Evolutionary conservation across 2,329 filamentous ascomycete species (phyloP).

Genomic region (Venturia pyrina): DNA sequence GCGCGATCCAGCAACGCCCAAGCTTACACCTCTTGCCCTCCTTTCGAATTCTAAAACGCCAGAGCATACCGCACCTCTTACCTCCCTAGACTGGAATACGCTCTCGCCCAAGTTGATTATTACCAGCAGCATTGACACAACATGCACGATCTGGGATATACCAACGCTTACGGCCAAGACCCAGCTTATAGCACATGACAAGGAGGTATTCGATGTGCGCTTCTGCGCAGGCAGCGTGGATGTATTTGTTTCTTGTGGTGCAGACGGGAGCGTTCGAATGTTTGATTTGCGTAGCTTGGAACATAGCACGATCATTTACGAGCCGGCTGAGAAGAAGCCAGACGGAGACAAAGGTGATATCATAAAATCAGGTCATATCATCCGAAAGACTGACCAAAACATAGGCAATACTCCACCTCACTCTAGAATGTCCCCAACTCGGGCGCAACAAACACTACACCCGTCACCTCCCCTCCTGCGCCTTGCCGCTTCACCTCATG

Average conservation of each 20-base stretch:
- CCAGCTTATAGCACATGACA: conserved; percentile 95
- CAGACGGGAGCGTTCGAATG: conserved; percentile 96
- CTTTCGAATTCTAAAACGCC: conserved; percentile 97
- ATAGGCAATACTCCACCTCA: conserved; percentile 37
- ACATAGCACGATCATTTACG: conserved; percentile 98
- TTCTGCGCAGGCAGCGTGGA: conserved; percentile 99
- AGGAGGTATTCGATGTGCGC: conserved; percentile 95
- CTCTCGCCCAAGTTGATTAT: conserved; percentile 96
- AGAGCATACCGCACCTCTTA: conserved; percentile 92
- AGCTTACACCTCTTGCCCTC: conserved; percentile 83
- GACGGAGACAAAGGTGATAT: conserved; percentile 33
- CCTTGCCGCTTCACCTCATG: conserved; percentile 84
- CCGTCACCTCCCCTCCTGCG: conserved; percentile 59
- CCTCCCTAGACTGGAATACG: conserved; percentile 95
- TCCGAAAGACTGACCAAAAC: neutral
- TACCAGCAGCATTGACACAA: conserved; percentile 97
- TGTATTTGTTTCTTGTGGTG: conserved; percentile 94
- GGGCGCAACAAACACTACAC: conserved; percentile 65
- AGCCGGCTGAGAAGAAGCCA: conserved; percentile 74
- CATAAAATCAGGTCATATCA: neutral
- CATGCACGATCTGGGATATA: conserved; percentile 99
- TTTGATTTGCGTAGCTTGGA: conserved; percentile 94
- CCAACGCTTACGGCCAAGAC: conserved; percentile 96
- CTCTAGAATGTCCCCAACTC: conserved; percentile 55
- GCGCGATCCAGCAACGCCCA: conserved; percentile 54